Percentiles rank a stretch among this genome's conserved stretches.
phyloP scores from a whole-genome alignment of 2,329 filamentous ascomycete species.

The Zymoseptoria tritici region DNA sequence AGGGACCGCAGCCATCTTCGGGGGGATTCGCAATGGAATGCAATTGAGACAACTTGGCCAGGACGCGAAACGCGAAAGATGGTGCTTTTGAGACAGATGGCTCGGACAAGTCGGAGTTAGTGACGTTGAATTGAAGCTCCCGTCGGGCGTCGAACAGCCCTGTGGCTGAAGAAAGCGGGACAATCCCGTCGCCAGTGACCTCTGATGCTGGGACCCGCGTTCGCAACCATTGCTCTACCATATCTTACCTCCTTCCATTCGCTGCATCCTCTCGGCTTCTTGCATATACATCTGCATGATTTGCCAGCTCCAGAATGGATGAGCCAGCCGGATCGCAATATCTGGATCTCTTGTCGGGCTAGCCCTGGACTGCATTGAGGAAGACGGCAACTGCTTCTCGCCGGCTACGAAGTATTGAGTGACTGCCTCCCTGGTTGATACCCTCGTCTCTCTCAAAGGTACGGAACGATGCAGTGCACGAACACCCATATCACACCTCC shows the following conservation, averaged over 20 bases:
- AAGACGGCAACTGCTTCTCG: neutral
- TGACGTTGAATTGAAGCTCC: neutral
- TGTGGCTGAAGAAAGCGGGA: neutral
- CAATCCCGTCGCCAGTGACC: neutral
- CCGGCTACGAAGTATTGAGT: neutral
- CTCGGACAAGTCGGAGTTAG: neutral
- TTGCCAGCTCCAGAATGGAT: constrained; percentile 1
- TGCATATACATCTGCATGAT: neutral
- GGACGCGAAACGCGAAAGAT: neutral
- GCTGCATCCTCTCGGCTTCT: neutral
- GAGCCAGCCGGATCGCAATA: neutral
- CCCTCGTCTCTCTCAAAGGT: neutral
- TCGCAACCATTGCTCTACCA: neutral
- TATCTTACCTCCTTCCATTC: neutral
- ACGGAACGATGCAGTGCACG: neutral
- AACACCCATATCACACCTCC: neutral
- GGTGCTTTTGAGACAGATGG: neutral
- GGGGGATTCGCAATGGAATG: neutral
- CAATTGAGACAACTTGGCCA: neutral
- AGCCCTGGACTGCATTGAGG: neutral
- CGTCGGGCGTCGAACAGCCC: neutral
- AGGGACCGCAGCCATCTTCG: constrained; percentile 32
- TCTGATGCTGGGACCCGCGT: neutral
- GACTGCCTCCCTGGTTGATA: neutral
- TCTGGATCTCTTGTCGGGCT: neutral